Evolutionary conservation across 73 alveolate genomes (phyloP).

Genomic region (Effrenium voratum): DNA sequence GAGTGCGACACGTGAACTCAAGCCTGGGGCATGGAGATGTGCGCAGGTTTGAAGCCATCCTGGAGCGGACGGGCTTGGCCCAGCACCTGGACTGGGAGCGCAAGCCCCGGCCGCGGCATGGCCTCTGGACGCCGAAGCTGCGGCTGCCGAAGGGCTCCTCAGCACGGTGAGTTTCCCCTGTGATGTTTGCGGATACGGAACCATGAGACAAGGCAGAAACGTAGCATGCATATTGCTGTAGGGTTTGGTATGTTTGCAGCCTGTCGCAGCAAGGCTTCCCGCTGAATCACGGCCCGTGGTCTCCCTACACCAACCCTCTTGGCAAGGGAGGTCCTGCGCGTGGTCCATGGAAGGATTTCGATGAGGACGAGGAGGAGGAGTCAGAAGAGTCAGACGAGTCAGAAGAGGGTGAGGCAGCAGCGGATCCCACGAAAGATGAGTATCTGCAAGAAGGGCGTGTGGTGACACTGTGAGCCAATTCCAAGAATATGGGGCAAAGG

Average conservation of each 20-base stretch:
- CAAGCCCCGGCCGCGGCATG: conserved; percentile 78
- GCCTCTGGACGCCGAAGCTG: conserved; percentile 89
- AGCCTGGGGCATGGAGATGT: neutral
- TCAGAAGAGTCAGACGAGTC: neutral
- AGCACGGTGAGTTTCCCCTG: neutral
- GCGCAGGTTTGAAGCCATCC: conserved; percentile 55
- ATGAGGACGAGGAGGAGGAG: neutral
- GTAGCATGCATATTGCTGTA: neutral
- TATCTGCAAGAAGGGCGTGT: too few species aligned
- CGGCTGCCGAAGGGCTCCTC: conserved; percentile 59
- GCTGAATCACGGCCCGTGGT: conserved; percentile 89
- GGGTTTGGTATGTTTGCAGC: neutral
- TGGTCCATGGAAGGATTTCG: conserved; percentile 82
- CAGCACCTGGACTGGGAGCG: conserved; percentile 88
- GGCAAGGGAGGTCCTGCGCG: conserved; percentile 94
- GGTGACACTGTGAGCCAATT: too few species aligned
- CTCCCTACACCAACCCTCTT: conserved; percentile 65
- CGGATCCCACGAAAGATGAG: neutral
- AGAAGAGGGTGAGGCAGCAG: neutral
- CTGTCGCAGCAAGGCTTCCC: conserved; percentile 33
- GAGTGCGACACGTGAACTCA: too few species aligned
- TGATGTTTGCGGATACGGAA: neutral
- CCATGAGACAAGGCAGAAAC: too few species aligned
- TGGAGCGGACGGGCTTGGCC: conserved; percentile 93
- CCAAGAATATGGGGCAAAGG: too few species aligned